A percentile compares a stretch with the other conserved stretches of the same genome.
Evolutionary conservation across 2,329 filamentous ascomycete species (phyloP).

Genomic region (Graphilbum ipis-grandicollis): DNA sequence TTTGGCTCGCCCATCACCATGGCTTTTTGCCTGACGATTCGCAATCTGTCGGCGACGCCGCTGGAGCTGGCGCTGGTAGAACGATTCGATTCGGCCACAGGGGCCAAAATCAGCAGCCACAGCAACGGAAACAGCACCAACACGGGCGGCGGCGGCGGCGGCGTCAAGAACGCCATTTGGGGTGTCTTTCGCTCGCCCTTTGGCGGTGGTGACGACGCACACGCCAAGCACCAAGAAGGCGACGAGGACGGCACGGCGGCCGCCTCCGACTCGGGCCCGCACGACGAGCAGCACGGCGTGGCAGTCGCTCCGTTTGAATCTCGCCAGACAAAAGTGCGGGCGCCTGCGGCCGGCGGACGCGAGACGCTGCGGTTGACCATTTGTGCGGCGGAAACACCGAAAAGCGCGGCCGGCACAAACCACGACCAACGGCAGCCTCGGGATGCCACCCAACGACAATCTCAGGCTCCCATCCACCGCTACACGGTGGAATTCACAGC

Average conservation of each 20-base stretch:
- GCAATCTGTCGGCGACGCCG: slow-evolving; percentile 63
- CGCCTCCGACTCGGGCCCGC: slow-evolving; percentile 11
- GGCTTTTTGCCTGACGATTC: slow-evolving; percentile 50
- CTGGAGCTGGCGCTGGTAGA: slow-evolving; percentile 57
- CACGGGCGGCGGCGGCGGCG: slow-evolving; percentile 21
- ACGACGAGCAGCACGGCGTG: slow-evolving; percentile 41
- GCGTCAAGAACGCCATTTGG: slow-evolving; percentile 20
- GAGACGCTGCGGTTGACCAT: slow-evolving; percentile 64
- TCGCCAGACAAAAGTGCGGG: slow-evolving; percentile 41
- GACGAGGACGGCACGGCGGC: not conserved
- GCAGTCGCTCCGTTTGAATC: slow-evolving; percentile 51
- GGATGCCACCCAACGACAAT: not conserved
- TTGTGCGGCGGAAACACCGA: slow-evolving; percentile 26
- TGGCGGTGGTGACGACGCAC: too few species aligned
- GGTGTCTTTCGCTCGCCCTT: not conserved
- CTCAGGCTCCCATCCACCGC: slow-evolving; percentile 6
- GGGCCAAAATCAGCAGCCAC: too few species aligned
- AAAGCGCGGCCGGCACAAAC: slow-evolving; percentile 15
- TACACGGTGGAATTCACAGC: slow-evolving; percentile 65
- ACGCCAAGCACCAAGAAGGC: too few species aligned
- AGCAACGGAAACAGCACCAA: slow-evolving; percentile 11
- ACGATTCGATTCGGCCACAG: too few species aligned
- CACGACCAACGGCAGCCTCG: not conserved
- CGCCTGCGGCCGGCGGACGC: slow-evolving; percentile 32
- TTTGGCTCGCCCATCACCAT: too few species aligned